Conservation (phyloP, 148 eudicot genomes). For the Rhododendron williamsianum region DNA sequence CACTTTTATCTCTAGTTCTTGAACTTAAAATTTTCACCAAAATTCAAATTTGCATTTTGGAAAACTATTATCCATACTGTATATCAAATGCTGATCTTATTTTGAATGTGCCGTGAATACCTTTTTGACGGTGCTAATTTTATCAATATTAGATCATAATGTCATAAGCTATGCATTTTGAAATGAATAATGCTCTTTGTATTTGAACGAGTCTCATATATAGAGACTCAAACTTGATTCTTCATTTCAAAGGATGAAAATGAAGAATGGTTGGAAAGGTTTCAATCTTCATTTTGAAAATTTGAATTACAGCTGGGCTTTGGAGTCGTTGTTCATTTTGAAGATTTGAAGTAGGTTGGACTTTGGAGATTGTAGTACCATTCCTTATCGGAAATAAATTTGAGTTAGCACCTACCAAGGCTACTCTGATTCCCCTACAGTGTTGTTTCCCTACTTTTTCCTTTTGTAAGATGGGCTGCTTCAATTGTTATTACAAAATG, state of each 20-base stretch:
- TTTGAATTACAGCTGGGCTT: background rate
- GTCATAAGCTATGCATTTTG: background rate
- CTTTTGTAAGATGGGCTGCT: background rate
- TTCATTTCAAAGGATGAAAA: background rate
- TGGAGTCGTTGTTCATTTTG: background rate
- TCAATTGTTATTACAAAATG: background rate
- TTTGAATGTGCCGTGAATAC: background rate
- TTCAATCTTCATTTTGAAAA: background rate
- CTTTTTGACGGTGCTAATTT: background rate
- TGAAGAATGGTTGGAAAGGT: background rate
- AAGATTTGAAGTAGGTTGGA: background rate
- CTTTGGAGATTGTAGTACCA: background rate
- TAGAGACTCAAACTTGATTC: background rate
- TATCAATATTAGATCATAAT: background rate
- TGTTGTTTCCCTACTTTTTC: background rate
- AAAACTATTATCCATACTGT: background rate
- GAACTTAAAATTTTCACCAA: background rate
- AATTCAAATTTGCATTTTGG: background rate
- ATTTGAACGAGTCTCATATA: background rate
- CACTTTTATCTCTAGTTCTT: background rate
- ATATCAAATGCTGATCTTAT: background rate
- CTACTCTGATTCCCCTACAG: background rate
- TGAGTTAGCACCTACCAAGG: background rate
- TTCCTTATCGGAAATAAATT: background rate
- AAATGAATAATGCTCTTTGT: background rate